phyloP scores from a whole-genome alignment of 805 yeast genomes.

The Kluyveromyces nonfermentans region DNA sequence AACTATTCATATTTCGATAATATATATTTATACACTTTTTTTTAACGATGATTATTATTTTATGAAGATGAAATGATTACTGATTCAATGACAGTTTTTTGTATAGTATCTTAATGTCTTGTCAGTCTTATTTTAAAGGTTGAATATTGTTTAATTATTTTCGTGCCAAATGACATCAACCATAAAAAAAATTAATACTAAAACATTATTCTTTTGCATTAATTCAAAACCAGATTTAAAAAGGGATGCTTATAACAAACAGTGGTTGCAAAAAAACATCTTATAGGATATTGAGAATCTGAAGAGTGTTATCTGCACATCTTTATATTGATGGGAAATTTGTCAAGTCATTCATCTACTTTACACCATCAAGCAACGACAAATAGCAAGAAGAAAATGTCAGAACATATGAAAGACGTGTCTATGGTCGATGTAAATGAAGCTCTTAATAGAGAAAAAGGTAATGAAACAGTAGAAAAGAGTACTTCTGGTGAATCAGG shows the following conservation, averaged over 20 bases:
- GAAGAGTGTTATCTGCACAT: neutral
- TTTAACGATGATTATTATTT: too few species aligned
- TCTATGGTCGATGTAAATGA: constrained; percentile 23
- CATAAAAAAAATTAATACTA: too few species aligned
- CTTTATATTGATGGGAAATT: constrained; percentile 1
- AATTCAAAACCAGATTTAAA: neutral
- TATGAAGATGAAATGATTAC: too few species aligned
- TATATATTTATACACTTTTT: too few species aligned
- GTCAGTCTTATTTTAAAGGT: too few species aligned
- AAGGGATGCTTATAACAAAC: neutral
- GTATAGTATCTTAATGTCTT: too few species aligned
- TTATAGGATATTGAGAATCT: neutral
- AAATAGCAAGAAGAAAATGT: constrained; percentile 3
- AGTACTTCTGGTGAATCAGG: constrained; percentile 3
- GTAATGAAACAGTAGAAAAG: constrained; percentile 3
- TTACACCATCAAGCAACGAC: neutral
- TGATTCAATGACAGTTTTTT: too few species aligned
- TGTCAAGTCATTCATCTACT: constrained; percentile 1
- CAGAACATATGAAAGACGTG: constrained; percentile 18
- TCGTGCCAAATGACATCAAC: neutral
- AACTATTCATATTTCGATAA: too few species aligned
- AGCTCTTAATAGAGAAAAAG: constrained; percentile 10
- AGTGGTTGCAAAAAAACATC: neutral
- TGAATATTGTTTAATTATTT: too few species aligned
- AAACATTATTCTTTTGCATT: too few species aligned